phyloP scores from a whole-genome alignment of 768 basidiomycete genomes.

The Daedaleopsis sinensis region DNA sequence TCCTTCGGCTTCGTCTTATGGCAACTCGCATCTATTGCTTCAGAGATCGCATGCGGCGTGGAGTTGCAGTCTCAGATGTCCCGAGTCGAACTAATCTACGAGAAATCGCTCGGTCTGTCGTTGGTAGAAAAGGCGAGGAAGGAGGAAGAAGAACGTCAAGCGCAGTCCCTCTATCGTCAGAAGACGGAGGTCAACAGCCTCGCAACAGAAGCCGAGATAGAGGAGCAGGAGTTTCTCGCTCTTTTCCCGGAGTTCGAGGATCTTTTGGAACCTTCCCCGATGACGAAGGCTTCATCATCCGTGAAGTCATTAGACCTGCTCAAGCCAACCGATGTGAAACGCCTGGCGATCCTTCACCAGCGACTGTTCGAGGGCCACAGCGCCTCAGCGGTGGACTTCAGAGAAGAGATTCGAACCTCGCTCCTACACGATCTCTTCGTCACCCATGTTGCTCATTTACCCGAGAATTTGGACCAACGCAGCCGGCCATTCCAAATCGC shows the following conservation, averaged over 20 bases:
- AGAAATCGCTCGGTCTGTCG: constrained; percentile 82
- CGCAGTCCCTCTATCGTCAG: constrained; percentile 77
- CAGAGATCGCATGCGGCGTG: constrained; percentile 49
- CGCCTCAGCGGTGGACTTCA: neutral
- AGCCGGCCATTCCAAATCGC: constrained; percentile 55
- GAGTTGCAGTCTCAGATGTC: constrained; percentile 33
- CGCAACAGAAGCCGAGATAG: constrained; percentile 70
- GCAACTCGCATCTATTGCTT: constrained; percentile 47
- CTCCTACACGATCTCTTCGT: constrained; percentile 21
- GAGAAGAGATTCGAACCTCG: neutral
- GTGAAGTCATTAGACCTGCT: constrained; percentile 30
- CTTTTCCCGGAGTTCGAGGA: constrained; percentile 88
- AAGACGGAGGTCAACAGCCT: constrained; percentile 55
- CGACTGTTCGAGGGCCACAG: constrained; percentile 35
- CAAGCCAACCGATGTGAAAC: constrained; percentile 37
- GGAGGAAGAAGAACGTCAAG: constrained; percentile 60
- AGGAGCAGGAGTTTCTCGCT: constrained; percentile 80
- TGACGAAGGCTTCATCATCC: neutral
- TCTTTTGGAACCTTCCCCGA: constrained; percentile 39
- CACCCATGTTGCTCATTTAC: neutral
- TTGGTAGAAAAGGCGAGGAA: constrained; percentile 74
- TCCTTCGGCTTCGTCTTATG: constrained; percentile 51
- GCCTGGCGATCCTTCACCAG: constrained; percentile 53
- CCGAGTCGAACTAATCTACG: constrained; percentile 56
- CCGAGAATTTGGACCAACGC: constrained; percentile 46